Evolutionary conservation across 805 yeast genomes (phyloP).

Genomic region (Candida ascalaphidarum): DNA sequence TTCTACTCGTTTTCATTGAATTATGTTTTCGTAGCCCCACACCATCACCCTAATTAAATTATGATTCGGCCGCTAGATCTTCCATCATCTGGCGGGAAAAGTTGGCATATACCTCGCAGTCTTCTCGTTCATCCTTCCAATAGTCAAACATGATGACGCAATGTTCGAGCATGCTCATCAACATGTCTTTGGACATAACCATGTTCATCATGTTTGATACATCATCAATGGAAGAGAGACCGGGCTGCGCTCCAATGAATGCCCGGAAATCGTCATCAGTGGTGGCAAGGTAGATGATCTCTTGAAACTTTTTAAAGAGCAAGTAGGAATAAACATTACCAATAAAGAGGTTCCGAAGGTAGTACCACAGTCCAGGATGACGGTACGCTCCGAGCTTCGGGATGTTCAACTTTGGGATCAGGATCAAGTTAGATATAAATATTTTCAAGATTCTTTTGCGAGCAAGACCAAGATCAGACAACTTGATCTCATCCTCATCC

Average conservation of each 20-base stretch:
- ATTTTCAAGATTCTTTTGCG: slow-evolving; percentile 16
- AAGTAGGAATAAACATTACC: slow-evolving; percentile 22
- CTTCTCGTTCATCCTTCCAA: slow-evolving; percentile 26
- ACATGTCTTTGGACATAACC: slow-evolving; percentile 5
- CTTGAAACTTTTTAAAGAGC: slow-evolving; percentile 19
- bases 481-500: slow-evolving; percentile 8
- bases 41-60: too few relatives aligned
- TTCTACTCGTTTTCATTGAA: too few relatives aligned
- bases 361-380: slow-evolving; percentile 34
- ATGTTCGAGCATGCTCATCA: slow-evolving; percentile 15
- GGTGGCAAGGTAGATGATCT: slow-evolving; percentile 9
- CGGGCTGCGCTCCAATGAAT: slow-evolving; percentile 1
- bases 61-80: too few relatives aligned
- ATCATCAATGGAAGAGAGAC: slow-evolving; percentile 1
- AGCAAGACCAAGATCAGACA: slow-evolving; percentile 15
- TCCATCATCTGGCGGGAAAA: slow-evolving; percentile 15
- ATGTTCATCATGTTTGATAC: slow-evolving; percentile 6
- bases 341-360: slow-evolving; percentile 21
- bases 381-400: slow-evolving; percentile 28
- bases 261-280: slow-evolving; percentile 6
- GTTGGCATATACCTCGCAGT: slow-evolving; percentile 21
- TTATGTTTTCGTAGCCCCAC: too few relatives aligned
- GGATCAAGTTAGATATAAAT: slow-evolving; percentile 17
- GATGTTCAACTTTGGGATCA: slow-evolving; percentile 24
- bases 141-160: slow-evolving; percentile 20